phyloP scores from a whole-genome alignment of 352 stramenopile species.

The Phytophthora tentaculata region DNA sequence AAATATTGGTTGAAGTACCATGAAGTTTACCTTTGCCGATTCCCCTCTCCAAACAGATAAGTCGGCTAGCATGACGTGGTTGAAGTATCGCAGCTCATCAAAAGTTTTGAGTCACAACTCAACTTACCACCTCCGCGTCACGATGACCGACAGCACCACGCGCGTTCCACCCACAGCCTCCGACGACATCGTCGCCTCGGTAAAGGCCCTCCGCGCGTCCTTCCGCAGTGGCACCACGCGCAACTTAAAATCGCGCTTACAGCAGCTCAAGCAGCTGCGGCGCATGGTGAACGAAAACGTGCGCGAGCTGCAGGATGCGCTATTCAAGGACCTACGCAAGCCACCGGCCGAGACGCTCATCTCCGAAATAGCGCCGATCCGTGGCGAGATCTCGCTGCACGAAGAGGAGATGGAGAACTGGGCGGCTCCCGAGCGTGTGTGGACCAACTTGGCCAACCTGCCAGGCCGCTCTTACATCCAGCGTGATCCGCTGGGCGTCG shows the following conservation, averaged over 20 bases:
- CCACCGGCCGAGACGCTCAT: conserved; percentile 68
- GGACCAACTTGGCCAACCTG: conserved; percentile 59
- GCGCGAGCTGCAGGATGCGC: conserved; percentile 50
- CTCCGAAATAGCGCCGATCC: conserved; percentile 56
- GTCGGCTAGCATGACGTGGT: conserved; percentile 37
- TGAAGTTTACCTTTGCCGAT: background rate
- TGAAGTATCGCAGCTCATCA: conserved; percentile 11
- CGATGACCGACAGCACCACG: conserved; percentile 16
- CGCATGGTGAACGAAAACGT: conserved; percentile 58
- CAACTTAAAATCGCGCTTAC: conserved; percentile 45
- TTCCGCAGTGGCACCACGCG: conserved; percentile 61
- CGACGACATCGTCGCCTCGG: conserved; percentile 50
- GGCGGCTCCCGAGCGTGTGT: conserved; percentile 57
- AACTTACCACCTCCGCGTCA: background rate
- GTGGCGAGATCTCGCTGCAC: conserved; percentile 69
- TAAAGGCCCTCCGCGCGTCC: conserved; percentile 50
- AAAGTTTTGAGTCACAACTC: background rate
- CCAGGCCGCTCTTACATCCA: conserved; percentile 60
- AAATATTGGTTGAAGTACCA: no score
- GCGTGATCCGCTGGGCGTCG: conserved; percentile 79
- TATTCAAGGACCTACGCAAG: conserved; percentile 74
- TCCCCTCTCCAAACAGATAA: background rate
- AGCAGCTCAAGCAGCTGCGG: conserved; percentile 52
- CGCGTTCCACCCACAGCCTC: conserved; percentile 35
- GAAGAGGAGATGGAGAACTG: conserved; percentile 69